Base-by-base conservation (phyloP, 139 green algal species). In the Auxenochlorella pyrenoidosa region DNA sequence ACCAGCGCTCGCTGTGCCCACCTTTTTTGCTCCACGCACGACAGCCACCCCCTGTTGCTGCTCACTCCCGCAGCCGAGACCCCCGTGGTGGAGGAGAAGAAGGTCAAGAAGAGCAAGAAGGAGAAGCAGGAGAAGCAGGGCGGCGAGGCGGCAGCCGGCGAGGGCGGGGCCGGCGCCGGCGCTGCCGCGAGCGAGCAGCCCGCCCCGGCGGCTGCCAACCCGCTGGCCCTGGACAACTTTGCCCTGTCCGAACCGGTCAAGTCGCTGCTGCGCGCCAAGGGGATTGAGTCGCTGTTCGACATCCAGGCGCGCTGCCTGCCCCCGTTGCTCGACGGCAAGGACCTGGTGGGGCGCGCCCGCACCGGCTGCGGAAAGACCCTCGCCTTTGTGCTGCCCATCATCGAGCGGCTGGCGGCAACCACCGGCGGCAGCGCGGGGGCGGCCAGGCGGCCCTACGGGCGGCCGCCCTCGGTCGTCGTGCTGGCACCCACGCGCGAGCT, bases 331-430 rank as follows among this genome's bases (percentile, higher is more conserved):
- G 92, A 92, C 22, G 97, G 97, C 30, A 90, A 90, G 24, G 98
- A 99, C 83, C 84, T 99, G 36, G 96, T 99, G 21, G 98, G 96
- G 26, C 89, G 98, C 32, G 98, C 98, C 8, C 91, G 93, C 43
- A 99, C 98, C 15, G 98, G 98, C 4, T 96, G 95, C 85, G 98
- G 98, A 86, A 99, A 99, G 92, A 99, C 98, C 34, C 94, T 99
- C 6, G 98, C 96, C 6, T 99, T 99, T 91, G 95, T 98, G 72
- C 94, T 99, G 60, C 98, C 98, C 41, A 97, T 99, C 79, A 91
- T 99, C 58, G 94, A 99, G 90, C 75, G 83, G 34, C 89, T 99
- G 38, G 60, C 43, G 16, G 34, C 15, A 68, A 41, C 47, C 32
- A 70, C 70, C 36, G 86, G 60, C 30, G 81, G 32, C 30, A 36